These are phyloP conservation scores for Geotrichum reessii DNA, from an alignment of 1,139 yeast genomes.

Conservation along the genomic window DNA sequence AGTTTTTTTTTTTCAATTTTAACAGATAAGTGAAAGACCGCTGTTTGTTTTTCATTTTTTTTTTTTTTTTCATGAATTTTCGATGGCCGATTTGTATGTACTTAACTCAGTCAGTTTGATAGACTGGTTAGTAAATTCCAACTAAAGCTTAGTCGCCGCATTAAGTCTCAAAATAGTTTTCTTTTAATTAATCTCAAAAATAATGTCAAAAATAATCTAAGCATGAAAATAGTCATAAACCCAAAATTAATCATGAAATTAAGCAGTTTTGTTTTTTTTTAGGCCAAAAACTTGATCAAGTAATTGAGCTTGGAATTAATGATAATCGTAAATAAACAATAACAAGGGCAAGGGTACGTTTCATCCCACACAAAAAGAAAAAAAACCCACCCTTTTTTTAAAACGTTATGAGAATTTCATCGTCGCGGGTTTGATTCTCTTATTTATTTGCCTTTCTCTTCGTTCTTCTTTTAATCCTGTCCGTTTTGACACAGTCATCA, in stretches of 20 bases:
- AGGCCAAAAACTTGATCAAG: neutral
- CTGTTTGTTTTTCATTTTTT: too few species aligned
- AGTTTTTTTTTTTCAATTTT: too few species aligned
- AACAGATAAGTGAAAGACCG: too few species aligned
- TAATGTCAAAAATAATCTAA: neutral
- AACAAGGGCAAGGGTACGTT: constrained; percentile 4
- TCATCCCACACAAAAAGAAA: neutral
- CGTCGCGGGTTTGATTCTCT: neutral
- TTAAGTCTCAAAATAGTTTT: neutral
- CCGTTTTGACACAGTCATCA: neutral
- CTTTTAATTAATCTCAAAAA: neutral
- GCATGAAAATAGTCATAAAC: neutral
- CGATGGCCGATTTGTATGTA: too few species aligned
- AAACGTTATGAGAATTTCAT: neutral
- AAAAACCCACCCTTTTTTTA: too few species aligned
- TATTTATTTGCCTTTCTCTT: neutral
- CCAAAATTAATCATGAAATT: neutral
- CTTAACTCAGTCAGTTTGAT: too few species aligned
- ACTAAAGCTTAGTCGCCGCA: neutral
- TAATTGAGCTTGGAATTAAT: neutral
- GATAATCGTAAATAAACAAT: neutral
- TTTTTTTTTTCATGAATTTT: too few species aligned
- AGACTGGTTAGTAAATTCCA: neutral
- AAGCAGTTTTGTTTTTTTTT: too few species aligned
- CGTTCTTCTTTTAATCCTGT: neutral